Conservation (phyloP, 495 filamentous ascomycete genomes). For the Aspergillus bertholletiae region DNA sequence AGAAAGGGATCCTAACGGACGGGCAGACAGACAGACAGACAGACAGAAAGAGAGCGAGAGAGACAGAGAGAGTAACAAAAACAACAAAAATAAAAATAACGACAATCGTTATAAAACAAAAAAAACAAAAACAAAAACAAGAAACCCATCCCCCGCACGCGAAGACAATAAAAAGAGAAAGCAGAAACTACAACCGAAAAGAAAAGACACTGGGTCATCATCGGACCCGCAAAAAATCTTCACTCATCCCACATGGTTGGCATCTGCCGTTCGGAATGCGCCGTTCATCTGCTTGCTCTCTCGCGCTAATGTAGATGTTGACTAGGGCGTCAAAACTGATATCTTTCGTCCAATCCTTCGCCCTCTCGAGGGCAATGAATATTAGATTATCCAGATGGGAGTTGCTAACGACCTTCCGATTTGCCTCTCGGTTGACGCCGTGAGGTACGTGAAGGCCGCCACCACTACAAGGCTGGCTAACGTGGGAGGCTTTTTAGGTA, state of each 20-base stretch:
- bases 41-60: too few species aligned
- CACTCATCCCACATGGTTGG: conserved; percentile 37
- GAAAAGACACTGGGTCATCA: too few species aligned
- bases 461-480: conserved; percentile 9
- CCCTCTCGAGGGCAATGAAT: not conserved
- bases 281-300: not conserved
- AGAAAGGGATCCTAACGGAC: too few species aligned
- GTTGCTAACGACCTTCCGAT: conserved; percentile 1
- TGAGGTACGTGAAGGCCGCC: conserved; percentile 8
- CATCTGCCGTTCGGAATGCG: conserved; percentile 25
- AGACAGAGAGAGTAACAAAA: too few species aligned
- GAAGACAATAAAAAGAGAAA: too few species aligned
- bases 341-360: not conserved
- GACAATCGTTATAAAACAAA: too few species aligned
- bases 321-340: not conserved
- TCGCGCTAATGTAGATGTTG: not conserved
- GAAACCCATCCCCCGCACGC: too few species aligned
- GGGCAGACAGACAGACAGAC: too few species aligned
- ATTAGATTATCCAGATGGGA: conserved; percentile 7
- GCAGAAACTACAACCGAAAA: too few species aligned
- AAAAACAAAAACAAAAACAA: too few species aligned
- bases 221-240: not conserved
- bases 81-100: too few species aligned
- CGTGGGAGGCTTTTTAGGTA: not conserved
- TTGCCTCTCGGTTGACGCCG: conserved; percentile 1